A percentile compares a stretch with the other conserved stretches of the same genome.
These are phyloP conservation scores for Clausena lansium DNA, from an alignment of 345 rosid genomes.

Conservation along the genomic window DNA sequence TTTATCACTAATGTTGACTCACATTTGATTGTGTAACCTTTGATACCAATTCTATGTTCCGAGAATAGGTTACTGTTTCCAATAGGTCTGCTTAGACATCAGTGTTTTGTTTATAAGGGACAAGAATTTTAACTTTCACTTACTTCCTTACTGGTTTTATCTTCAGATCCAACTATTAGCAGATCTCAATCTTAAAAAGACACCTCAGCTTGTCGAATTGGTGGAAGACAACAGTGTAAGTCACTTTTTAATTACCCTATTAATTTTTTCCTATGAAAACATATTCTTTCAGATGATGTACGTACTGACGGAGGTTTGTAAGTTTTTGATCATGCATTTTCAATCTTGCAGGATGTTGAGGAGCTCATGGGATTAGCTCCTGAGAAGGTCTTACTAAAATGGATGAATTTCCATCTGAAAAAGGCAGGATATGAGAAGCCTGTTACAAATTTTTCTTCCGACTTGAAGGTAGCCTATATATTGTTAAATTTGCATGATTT, in stretches of 20 bases:
- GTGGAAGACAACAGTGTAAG: constrained; percentile 75
- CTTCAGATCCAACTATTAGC: constrained; percentile 82
- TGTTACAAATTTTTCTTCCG: constrained; percentile 78
- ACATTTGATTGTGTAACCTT: background rate
- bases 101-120: background rate
- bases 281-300: background rate
- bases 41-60: background rate
- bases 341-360: constrained; percentile 68
- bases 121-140: background rate
- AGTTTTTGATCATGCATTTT: constrained; percentile 1
- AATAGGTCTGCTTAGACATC: background rate
- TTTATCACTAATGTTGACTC: constrained; percentile 3
- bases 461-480: constrained; percentile 57
- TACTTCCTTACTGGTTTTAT: constrained; percentile 15
- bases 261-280: background rate
- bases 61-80: background rate
- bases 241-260: constrained; percentile 8
- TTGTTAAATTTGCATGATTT: background rate
- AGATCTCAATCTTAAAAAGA: constrained; percentile 89
- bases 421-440: constrained; percentile 87
- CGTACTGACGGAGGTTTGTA: background rate
- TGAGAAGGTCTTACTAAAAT: constrained; percentile 77
- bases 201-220: constrained; percentile 91
- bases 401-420: constrained; percentile 94
- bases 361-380: constrained; percentile 88